phyloP scores from a whole-genome alignment of 257 asterid genomes.

The Solanum sitiens region DNA sequence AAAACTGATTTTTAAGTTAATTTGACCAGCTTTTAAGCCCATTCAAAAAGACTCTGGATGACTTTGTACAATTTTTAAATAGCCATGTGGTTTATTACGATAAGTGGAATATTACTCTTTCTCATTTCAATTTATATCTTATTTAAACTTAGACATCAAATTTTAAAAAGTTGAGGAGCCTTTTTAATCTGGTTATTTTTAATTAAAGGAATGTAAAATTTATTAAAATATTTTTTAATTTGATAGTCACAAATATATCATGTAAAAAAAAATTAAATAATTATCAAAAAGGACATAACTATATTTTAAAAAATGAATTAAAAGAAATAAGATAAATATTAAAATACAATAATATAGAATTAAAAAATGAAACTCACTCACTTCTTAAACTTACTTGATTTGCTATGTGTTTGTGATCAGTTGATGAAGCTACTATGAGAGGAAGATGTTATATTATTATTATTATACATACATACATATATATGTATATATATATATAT shows the following conservation, averaged over 20 bases:
- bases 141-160: background rate
- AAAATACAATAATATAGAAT: background rate
- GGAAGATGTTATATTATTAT: background rate
- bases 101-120: background rate
- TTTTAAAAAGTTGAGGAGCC: background rate
- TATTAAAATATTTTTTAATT: no score
- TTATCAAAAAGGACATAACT: no score
- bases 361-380: background rate
- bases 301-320: no score
- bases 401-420: background rate
- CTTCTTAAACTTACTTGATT: background rate
- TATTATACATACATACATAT: no score
- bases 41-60: no score
- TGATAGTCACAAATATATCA: no score
- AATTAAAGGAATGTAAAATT: background rate
- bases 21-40: no score
- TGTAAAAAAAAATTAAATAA: no score
- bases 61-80: background rate
- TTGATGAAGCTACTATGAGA: background rate
- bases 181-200: fast-evolving
- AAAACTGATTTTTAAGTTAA: no score
- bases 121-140: background rate
- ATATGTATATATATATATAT: no score
- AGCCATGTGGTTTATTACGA: background rate
- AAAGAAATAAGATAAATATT: background rate